phyloP scores from a whole-genome alignment of 208 protist species.

The Acanthamoeba castellanii region DNA sequence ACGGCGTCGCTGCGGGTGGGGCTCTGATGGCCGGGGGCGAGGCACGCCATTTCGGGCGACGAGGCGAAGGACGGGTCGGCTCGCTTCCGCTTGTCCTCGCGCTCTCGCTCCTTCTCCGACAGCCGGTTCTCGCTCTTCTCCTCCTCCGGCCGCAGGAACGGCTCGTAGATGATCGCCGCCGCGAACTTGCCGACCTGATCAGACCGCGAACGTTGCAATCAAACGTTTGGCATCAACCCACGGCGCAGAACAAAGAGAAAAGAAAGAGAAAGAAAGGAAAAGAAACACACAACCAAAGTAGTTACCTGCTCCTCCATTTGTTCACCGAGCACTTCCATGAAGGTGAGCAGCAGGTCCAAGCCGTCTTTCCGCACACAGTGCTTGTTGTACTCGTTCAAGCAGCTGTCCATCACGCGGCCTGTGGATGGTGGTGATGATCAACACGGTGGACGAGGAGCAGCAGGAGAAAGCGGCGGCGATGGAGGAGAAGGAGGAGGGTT shows the following conservation, averaged over 20 bases:
- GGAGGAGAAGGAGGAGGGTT: not conserved
- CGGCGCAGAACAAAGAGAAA: not conserved
- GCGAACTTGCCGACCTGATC: not conserved
- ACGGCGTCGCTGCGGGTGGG: conserved; percentile 45
- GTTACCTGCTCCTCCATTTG: conserved; percentile 44
- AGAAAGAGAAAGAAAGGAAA: too few relatives aligned
- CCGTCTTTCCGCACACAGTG: conserved; percentile 49
- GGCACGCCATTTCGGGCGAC: conserved; percentile 41
- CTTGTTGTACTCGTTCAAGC: conserved; percentile 58
- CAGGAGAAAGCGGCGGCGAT: not conserved
- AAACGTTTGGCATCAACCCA: too few relatives aligned
- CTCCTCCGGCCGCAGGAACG: conserved; percentile 27
- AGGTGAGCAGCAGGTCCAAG: conserved; percentile 22
- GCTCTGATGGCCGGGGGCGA: conserved; percentile 17
- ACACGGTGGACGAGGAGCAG: not conserved
- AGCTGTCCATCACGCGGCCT: conserved; percentile 56
- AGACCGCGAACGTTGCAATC: too few relatives aligned
- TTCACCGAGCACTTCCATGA: conserved; percentile 48
- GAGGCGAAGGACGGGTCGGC: conserved; percentile 35
- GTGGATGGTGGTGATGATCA: not conserved
- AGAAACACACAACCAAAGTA: too few relatives aligned
- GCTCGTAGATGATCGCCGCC: conserved; percentile 16
- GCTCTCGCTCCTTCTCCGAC: conserved; percentile 6
- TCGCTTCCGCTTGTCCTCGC: conserved; percentile 22
- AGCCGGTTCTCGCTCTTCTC: conserved; percentile 8